These are phyloP conservation scores for Yarrowia sp. DNA, from an alignment of 805 yeast genomes.

Conservation along the genomic window DNA sequence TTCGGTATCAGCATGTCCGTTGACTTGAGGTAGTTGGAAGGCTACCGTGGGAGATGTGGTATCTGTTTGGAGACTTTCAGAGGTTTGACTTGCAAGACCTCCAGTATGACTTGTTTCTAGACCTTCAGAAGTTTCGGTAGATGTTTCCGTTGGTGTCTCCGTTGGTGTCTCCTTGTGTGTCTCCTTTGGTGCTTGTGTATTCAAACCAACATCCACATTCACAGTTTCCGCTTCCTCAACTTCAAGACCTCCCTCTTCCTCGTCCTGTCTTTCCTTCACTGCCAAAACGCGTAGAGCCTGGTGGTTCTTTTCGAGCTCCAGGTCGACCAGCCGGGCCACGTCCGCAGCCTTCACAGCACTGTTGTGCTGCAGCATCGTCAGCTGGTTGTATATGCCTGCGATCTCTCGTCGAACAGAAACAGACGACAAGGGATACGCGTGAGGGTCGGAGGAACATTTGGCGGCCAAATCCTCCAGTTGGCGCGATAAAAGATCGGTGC, in stretches of 20 bases:
- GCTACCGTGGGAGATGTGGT: too few species aligned
- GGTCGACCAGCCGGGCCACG: conserved; percentile 18
- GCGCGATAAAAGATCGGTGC: conserved; percentile 21
- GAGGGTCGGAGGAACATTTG: conserved; percentile 16
- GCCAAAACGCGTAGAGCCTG: conserved; percentile 24
- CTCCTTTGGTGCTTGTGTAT: too few species aligned
- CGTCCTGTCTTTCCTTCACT: neutral
- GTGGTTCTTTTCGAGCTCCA: conserved; percentile 7
- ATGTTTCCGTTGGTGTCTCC: neutral
- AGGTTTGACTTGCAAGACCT: too few species aligned
- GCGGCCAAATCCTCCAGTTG: conserved; percentile 14
- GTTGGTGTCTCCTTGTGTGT: neutral
- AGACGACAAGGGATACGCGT: conserved; percentile 27
- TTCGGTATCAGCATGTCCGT: too few species aligned
- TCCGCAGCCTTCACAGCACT: conserved; percentile 19
- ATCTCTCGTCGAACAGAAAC: conserved; percentile 19
- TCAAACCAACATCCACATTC: too few species aligned
- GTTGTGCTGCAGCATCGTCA: conserved; percentile 24
- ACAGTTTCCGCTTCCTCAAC: neutral
- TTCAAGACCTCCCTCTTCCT: neutral
- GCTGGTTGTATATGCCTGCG: conserved; percentile 28
- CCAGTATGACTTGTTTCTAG: too few species aligned
- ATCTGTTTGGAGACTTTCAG: too few species aligned
- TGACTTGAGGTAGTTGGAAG: too few species aligned
- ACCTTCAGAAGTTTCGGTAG: neutral